Base-by-base conservation (phyloP, 2,329 filamentous ascomycete species). In the Fusarium sterilihyphosum region DNA sequence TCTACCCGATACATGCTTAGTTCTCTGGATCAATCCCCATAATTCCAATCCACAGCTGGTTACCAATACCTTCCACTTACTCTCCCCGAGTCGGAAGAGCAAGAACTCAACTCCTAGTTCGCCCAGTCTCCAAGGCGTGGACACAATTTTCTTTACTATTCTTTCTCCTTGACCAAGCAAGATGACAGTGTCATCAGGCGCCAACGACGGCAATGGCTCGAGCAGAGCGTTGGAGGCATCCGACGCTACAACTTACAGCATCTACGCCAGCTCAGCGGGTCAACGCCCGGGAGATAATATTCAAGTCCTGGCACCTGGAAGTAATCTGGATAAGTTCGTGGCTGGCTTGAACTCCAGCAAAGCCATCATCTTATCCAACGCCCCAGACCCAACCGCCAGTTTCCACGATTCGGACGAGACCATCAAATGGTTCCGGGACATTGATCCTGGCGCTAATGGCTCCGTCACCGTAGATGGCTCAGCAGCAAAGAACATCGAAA, bases 391-490 rank as follows among this genome's bases (percentile, higher is more conserved):
- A 33, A 18, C 56, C 0, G 31, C 62, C 57, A 65, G 13, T 12
- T 53, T 65, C 33, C 5, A 61, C 4, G 47, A 12, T 3, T 47
- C 62, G 16, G 56, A 65, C 2, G 46, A 61, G 12, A 65, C 62
- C 22, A 8, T 65, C 3, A 26, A 38, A 40, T 65, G 62, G 62
- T 40, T 65, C 14, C 46, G 37, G n/a, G 35, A 35, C 16, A 16
- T 61, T 6, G 62, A 61, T 3, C 2, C 13, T 1, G 22, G 3
- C 1, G 57, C 37, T 2, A 47, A 0, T 26, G 38, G 38, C 38
- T 65, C 62, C n/a, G 5, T 61, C 18, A 53, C 40, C 1, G 37
- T 65, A 8, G 54, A 44, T 18, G 44, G 3, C 12, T 24, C 35
- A 20, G 33, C 29, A 14, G 33, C 17, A 14, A 61, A 61, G 22